These are phyloP conservation scores for Zymoseptoria pseudotritici DNA, from an alignment of 2,329 filamentous ascomycete genomes.

Conservation along the genomic window DNA sequence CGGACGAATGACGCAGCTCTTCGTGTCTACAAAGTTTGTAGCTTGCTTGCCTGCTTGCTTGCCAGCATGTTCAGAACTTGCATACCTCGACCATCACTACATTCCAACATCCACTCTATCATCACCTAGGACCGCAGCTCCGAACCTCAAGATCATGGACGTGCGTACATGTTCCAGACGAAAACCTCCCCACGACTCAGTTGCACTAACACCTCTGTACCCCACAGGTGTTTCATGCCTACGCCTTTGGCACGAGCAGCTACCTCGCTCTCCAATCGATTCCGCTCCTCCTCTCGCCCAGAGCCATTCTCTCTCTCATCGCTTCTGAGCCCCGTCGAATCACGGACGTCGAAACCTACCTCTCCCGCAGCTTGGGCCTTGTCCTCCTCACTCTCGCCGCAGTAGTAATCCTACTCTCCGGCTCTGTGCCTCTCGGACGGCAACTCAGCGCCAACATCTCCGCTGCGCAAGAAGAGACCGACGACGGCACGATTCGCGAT, in stretches of 20 bases:
- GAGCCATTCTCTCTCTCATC: slow-evolving; percentile 54
- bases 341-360: slow-evolving; percentile 62
- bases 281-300: slow-evolving; percentile 53
- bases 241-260: slow-evolving; percentile 37
- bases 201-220: slow-evolving; percentile 1
- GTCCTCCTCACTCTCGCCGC: slow-evolving; percentile 58
- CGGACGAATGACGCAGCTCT: neutral
- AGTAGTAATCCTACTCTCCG: slow-evolving; percentile 61
- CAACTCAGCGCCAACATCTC: slow-evolving; percentile 1
- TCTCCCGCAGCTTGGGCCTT: slow-evolving; percentile 63
- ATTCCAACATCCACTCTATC: neutral
- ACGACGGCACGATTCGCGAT: slow-evolving; percentile 9
- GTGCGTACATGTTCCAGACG: neutral
- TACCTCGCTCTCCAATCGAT: slow-evolving; percentile 41
- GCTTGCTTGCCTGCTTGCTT: slow-evolving; percentile 1
- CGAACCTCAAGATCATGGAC: neutral
- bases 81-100: neutral
- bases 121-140: neutral
- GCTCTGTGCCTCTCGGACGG: slow-evolving; percentile 54
- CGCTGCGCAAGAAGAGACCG: neutral
- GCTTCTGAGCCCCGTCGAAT: slow-evolving; percentile 46
- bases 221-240: slow-evolving; percentile 36
- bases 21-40: neutral
- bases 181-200: neutral
- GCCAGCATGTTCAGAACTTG: neutral